A percentile compares a stretch with the other conserved stretches of the same genome.
These are phyloP conservation scores for Fusarium tupiense DNA, from an alignment of 2,329 filamentous ascomycete genomes.

Conservation along the genomic window DNA sequence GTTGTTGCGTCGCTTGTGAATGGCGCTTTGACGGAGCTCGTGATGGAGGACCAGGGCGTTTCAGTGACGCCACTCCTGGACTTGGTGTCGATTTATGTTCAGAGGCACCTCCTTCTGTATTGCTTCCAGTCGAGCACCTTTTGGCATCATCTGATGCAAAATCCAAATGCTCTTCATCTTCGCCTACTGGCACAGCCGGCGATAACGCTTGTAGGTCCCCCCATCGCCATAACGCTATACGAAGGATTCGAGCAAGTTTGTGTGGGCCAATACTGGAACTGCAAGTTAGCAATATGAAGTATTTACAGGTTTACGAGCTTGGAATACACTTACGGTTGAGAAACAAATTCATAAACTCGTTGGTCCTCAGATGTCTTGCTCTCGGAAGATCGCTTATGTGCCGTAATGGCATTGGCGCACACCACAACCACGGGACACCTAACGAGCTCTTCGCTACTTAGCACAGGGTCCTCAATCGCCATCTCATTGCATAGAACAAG, in stretches of 20 bases:
- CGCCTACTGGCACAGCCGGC: neutral
- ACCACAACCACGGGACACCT: conserved; percentile 45
- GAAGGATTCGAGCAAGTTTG: conserved; percentile 50
- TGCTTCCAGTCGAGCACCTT: neutral
- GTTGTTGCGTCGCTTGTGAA: neutral
- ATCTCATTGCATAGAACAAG: conserved; percentile 40
- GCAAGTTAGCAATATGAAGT: neutral
- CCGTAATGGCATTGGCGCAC: conserved; percentile 47
- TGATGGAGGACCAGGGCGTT: conserved; percentile 3
- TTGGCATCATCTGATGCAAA: neutral
- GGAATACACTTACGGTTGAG: conserved; percentile 48
- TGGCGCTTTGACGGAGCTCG: neutral
- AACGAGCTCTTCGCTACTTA: conserved; percentile 3
- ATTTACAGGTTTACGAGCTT: neutral
- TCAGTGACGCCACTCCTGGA: neutral
- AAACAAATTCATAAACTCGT: conserved; percentile 50
- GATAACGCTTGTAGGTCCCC: conserved; percentile 27
- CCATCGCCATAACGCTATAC: conserved; percentile 43
- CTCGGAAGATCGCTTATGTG: conserved; percentile 39
- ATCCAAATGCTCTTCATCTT: neutral
- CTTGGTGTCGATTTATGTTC: neutral
- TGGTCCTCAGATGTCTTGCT: conserved; percentile 23
- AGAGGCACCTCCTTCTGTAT: neutral
- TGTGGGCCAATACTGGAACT: conserved; percentile 47
- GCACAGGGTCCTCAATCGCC: conserved; percentile 5